Evolutionary conservation across 2,329 filamentous ascomycete species (phyloP), one percentile per base, ranked within the genome.

Genomic region (Emmonsia crescens): DNA sequence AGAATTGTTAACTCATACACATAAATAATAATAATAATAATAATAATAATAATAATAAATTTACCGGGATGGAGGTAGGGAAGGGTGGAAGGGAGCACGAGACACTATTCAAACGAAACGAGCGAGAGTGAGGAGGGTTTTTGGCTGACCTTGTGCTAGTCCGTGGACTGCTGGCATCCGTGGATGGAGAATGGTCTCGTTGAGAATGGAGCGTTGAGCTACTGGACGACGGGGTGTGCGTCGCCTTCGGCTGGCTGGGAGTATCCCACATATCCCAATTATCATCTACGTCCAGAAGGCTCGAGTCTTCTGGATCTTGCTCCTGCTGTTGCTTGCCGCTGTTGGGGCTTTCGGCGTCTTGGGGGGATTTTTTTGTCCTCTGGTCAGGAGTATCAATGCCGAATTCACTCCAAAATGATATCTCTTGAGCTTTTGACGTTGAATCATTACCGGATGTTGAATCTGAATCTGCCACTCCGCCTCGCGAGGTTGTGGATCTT

Each of bases 211-310:
- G 74, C 42, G 80, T 81, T 21, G 79, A 82, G 66, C 76, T 79
- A 65, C 78, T 75, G 63, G 75, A 76, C 31, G 75, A 76, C 51
- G 76, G 72, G 42, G 77, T 77, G 63, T 78, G 72, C 64, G 67
- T 72, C 67, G 73, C 71, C 24, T 57, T 57, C 21, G 70, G 69
- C 60, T 73, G 68, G 21, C 9, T 48, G 10, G 81, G 79, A 2
- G 80, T 79, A 63, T 83, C 82, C 82, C 82, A 84, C 61, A 73
- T 76, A 70, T 82, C 81, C 82, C 81, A 84, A 60, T 73, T 74
- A 61, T 82, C 81, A 65, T 79, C 78, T 55, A 76, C 75, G 64
- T 80, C 79, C 65, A 78, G 70, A 69, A 72, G 69, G 69, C 68
- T 71, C 67, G 66, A 68, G 67, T 66, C 69, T 64, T 66, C 72